Evolutionary conservation across 2,329 filamentous ascomycete species (phyloP).

Genomic region (Aspergillus sp.): DNA sequence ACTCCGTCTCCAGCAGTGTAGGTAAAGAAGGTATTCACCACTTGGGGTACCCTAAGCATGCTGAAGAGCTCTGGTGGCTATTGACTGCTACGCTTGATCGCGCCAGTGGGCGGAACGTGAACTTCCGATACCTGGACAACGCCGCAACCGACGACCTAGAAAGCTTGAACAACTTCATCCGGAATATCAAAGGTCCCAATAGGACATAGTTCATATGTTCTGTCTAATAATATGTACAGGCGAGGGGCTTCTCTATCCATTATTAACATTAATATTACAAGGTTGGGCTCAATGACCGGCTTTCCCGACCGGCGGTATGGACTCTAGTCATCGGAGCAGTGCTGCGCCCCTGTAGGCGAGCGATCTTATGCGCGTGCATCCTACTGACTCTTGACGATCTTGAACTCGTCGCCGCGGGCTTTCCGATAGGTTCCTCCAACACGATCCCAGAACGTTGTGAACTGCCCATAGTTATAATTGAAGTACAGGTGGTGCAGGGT

Average conservation of each 20-base stretch:
- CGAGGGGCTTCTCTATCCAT: background rate
- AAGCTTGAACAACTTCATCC: slow-evolving; percentile 35
- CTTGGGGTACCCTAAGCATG: slow-evolving; percentile 35
- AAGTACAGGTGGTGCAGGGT: slow-evolving; percentile 86
- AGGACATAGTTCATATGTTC: background rate
- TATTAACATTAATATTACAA: background rate
- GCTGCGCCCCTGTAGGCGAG: too few relatives aligned
- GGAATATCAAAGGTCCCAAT: slow-evolving; percentile 18
- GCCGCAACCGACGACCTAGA: slow-evolving; percentile 33
- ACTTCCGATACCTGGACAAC: slow-evolving; percentile 28
- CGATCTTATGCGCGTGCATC: background rate
- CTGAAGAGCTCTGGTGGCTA: slow-evolving; percentile 35
- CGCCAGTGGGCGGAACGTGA: slow-evolving; percentile 15
- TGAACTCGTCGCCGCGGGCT: slow-evolving; percentile 19
- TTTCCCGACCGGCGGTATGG: too few relatives aligned
- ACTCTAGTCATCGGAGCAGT: too few relatives aligned
- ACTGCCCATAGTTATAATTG: slow-evolving; percentile 94
- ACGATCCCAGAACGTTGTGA: slow-evolving; percentile 89
- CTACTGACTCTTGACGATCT: slow-evolving; percentile 9
- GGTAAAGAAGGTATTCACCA: slow-evolving; percentile 27
- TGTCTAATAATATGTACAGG: slow-evolving; percentile 7
- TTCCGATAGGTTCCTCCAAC: slow-evolving; percentile 66
- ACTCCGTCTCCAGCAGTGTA: slow-evolving; percentile 15
- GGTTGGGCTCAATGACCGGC: background rate
- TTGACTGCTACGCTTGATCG: slow-evolving; percentile 30